Evolutionary conservation across 768 basidiomycete genomes (phyloP).

Genomic region (Dacryopinax spathularia): DNA sequence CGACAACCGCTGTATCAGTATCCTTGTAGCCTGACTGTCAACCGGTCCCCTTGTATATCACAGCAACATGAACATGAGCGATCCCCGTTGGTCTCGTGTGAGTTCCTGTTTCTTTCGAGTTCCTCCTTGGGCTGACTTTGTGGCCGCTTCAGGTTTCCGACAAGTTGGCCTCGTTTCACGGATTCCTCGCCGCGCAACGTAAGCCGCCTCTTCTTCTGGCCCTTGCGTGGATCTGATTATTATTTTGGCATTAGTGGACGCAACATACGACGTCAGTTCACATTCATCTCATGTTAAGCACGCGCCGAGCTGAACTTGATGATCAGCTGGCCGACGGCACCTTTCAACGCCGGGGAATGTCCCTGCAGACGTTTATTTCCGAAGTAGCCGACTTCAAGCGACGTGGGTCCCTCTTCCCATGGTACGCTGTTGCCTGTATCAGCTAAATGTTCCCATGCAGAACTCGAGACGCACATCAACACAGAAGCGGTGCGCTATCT

Average conservation of each 20-base stretch:
- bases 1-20: background rate
- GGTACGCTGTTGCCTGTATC: background rate
- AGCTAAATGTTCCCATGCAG: background rate
- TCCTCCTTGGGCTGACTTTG: background rate
- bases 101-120: background rate
- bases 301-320: background rate
- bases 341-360: constrained; percentile 6
- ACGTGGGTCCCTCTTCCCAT: background rate
- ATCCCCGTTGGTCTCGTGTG: background rate
- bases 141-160: background rate
- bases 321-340: constrained; percentile 7
- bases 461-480: constrained; percentile 5
- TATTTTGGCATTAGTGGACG: background rate
- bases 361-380: constrained; percentile 1
- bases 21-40: background rate
- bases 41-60: background rate
- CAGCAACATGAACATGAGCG: background rate
- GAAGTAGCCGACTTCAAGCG: constrained; percentile 5
- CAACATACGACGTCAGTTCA: background rate
- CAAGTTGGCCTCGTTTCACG: constrained; percentile 4
- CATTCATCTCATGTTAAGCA: background rate
- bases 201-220: background rate
- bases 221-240: background rate
- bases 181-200: constrained; percentile 3
- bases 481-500: constrained; percentile 5